phyloP scores from a whole-genome alignment of 768 basidiomycete genomes.

The Naganishia vishniacii region DNA sequence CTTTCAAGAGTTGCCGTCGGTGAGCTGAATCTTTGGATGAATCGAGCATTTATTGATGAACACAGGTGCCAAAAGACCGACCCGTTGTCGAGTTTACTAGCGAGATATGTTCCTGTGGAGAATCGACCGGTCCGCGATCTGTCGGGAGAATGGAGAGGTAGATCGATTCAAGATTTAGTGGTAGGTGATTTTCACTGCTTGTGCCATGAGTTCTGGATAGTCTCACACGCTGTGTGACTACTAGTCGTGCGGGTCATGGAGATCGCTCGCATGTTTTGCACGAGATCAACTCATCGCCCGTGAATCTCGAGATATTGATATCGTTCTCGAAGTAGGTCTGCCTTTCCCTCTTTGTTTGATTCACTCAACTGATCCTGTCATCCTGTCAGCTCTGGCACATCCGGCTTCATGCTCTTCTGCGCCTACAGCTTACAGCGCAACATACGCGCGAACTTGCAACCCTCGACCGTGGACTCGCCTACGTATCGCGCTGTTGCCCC shows the following conservation, averaged over 20 bases:
- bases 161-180: conserved; percentile 6
- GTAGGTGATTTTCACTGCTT: background rate
- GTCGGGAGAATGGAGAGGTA: conserved; percentile 7
- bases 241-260: conserved; percentile 19
- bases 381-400: conserved; percentile 23
- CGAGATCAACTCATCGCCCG: conserved; percentile 13
- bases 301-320: background rate
- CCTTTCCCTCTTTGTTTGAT: background rate
- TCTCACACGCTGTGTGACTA: background rate
- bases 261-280: conserved; percentile 19
- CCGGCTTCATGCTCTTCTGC: conserved; percentile 21
- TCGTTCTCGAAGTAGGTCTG: conserved; percentile 8
- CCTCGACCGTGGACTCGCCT: conserved; percentile 11
- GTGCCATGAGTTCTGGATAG: background rate
- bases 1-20: conserved; percentile 11
- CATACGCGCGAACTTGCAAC: conserved; percentile 16
- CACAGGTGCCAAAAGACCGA: background rate
- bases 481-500: background rate
- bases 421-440: conserved; percentile 4
- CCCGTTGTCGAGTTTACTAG: conserved; percentile 11
- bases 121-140: background rate
- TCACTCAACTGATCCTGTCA: background rate
- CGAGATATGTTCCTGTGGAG: conserved; percentile 2
- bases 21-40: background rate
- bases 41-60: background rate